Evolutionary conservation across 352 stramenopile genomes (phyloP).

Genomic region (Globisporangium okanoganense): DNA sequence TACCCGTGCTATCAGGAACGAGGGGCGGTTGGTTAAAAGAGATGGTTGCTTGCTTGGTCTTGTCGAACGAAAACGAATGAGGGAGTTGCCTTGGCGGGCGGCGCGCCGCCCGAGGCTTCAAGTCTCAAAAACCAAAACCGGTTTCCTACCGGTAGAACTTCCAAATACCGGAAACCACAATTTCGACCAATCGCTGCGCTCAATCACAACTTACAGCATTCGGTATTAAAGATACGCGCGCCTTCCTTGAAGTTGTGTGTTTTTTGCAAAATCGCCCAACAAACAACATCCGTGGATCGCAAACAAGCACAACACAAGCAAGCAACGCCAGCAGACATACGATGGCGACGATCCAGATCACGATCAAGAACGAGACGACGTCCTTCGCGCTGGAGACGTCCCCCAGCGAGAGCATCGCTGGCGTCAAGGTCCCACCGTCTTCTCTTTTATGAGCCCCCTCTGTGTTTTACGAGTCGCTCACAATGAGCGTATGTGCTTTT

Average conservation of each 20-base stretch:
- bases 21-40: no score
- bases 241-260: constrained; percentile 2
- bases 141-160: no score
- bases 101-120: no score
- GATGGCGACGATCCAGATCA: constrained; percentile 62
- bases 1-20: no score
- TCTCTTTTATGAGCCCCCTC: not conserved
- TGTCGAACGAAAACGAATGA: no score
- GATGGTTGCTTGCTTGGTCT: no score
- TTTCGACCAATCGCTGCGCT: no score
- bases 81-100: no score
- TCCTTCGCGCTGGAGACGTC: constrained; percentile 66
- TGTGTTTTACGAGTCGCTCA: not conserved
- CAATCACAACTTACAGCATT: no score
- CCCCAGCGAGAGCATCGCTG: constrained; percentile 69
- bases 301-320: not conserved
- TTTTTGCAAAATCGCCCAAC: not conserved
- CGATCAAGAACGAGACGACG: constrained; percentile 75
- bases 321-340: not conserved
- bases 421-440: constrained; percentile 48
- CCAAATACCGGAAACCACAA: no score
- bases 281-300: not conserved
- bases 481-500: not conserved
- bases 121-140: no score
- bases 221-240: no score